phyloP scores from a whole-genome alignment of 805 yeast species.

The Lipomyces kockii region DNA sequence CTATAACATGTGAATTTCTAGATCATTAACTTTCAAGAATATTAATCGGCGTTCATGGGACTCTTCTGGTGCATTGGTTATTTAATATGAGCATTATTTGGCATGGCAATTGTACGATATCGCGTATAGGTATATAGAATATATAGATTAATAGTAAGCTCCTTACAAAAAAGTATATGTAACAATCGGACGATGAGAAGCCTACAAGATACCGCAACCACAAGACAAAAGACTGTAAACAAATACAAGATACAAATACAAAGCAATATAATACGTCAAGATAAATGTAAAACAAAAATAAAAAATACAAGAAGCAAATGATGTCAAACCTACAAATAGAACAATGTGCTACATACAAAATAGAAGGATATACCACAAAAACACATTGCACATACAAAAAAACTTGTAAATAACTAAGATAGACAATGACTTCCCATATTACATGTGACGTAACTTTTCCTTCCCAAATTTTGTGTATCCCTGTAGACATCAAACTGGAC shows the following conservation, averaged over 20 bases:
- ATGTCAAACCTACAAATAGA: neutral
- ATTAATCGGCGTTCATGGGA: slow-evolving; percentile 12
- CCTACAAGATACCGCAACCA: neutral
- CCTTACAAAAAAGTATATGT: slow-evolving; percentile 1
- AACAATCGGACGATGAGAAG: neutral
- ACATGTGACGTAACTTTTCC: neutral
- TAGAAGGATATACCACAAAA: neutral
- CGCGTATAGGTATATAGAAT: neutral
- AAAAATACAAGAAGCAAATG: neutral
- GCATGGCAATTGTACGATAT: neutral
- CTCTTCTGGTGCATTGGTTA: neutral
- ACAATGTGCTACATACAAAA: slow-evolving; percentile 5
- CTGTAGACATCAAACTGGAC: neutral
- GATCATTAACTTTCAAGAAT: no score
- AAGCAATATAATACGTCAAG: slow-evolving; percentile 2
- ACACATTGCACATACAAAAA: slow-evolving; percentile 7
- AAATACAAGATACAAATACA: slow-evolving; percentile 6
- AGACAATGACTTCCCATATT: slow-evolving; percentile 14
- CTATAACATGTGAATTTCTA: slow-evolving; percentile 7
- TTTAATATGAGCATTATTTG: neutral
- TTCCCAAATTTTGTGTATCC: slow-evolving; percentile 6
- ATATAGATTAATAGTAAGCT: neutral
- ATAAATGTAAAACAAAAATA: neutral
- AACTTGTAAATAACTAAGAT: neutral
- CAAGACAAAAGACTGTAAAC: neutral